These are phyloP conservation scores for Talaromyces wortmannii DNA, from an alignment of 495 filamentous ascomycete genomes.

Conservation along the genomic window DNA sequence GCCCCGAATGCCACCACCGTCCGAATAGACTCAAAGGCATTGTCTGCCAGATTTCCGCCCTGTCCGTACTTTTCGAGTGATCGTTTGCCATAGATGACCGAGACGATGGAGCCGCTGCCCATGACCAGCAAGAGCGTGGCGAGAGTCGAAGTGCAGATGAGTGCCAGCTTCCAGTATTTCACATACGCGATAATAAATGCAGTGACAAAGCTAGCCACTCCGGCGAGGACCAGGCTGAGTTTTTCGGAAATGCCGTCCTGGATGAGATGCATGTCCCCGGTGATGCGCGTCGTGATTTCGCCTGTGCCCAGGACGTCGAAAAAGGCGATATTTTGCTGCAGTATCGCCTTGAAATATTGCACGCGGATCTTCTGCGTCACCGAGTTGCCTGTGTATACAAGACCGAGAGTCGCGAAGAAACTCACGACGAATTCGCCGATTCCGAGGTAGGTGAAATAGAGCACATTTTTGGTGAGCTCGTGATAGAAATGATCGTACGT, in stretches of 20 bases:
- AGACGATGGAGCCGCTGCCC: slow-evolving; percentile 7
- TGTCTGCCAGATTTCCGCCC: slow-evolving; percentile 5
- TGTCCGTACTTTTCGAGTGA: neutral
- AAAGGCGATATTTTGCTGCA: slow-evolving; percentile 35
- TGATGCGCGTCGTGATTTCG: slow-evolving; percentile 29
- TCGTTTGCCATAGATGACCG: neutral
- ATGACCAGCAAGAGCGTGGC: slow-evolving; percentile 16
- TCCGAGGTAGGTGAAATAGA: slow-evolving; percentile 7
- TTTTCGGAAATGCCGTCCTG: slow-evolving; percentile 39
- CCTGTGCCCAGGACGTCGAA: slow-evolving; percentile 30
- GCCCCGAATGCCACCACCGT: slow-evolving; percentile 8
- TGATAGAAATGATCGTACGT: neutral
- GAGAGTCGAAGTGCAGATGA: slow-evolving; percentile 18
- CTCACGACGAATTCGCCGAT: slow-evolving; percentile 20
- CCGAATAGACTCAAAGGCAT: slow-evolving; percentile 4
- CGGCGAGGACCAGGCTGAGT: slow-evolving; percentile 19
- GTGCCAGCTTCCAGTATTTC: slow-evolving; percentile 27
- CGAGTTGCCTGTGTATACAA: slow-evolving; percentile 14
- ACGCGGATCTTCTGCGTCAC: slow-evolving; percentile 25
- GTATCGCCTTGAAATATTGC: slow-evolving; percentile 21
- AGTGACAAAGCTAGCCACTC: slow-evolving; percentile 21
- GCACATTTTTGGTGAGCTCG: neutral
- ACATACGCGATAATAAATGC: slow-evolving; percentile 29
- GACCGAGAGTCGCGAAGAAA: slow-evolving; percentile 16
- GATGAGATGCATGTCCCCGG: slow-evolving; percentile 29